phyloP scores from a whole-genome alignment of 2,329 filamentous ascomycete species.

The Botrytis aclada region DNA sequence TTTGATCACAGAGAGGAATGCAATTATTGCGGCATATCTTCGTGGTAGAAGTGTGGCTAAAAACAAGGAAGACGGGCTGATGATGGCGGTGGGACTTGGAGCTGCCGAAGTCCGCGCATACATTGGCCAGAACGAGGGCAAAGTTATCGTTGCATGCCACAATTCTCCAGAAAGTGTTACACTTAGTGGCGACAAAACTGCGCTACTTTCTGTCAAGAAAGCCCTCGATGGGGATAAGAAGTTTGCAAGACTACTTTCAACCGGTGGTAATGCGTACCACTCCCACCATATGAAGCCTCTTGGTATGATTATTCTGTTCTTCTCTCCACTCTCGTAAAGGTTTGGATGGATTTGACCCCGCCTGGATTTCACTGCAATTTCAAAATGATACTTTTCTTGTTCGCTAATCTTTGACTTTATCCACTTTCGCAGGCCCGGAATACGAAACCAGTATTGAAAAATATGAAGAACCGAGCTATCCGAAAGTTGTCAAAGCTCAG shows the following conservation, averaged over 20 bases:
- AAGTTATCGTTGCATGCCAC: neutral
- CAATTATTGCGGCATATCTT: neutral
- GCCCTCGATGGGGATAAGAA: constrained; percentile 12
- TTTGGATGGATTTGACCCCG: too few species aligned
- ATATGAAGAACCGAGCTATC: too few species aligned
- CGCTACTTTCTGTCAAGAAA: neutral
- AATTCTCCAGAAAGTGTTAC: neutral
- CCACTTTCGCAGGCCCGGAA: too few species aligned
- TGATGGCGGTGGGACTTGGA: neutral
- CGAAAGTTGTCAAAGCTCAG: too few species aligned
- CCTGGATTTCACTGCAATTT: too few species aligned
- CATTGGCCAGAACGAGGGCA: neutral
- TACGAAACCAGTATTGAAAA: too few species aligned
- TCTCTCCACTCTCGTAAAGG: too few species aligned
- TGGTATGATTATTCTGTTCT: neutral
- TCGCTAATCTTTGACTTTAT: too few species aligned
- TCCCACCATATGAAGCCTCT: neutral
- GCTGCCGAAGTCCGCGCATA: neutral
- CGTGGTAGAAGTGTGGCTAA: neutral
- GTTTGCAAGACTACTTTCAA: constrained; percentile 20
- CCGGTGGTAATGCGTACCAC: constrained; percentile 15
- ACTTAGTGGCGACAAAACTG: neutral
- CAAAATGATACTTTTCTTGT: too few species aligned
- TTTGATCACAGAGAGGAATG: constrained; percentile 21
- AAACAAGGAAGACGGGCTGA: neutral